phyloP scores from a whole-genome alignment of 1,139 yeast species.

The Kurtzmaniella natalensis region DNA sequence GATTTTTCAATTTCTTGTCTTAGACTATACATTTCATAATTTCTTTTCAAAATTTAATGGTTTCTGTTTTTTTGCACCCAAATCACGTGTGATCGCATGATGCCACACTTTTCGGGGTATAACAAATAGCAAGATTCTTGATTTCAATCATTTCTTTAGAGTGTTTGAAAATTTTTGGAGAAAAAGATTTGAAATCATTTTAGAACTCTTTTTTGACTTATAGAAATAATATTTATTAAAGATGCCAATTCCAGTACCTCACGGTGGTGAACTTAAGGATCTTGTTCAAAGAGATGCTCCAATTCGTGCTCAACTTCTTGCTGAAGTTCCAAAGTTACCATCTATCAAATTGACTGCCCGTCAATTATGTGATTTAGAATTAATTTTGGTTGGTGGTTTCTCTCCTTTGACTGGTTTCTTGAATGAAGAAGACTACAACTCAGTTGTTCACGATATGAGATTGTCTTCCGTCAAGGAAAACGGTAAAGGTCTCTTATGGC shows the following conservation, averaged over 20 bases:
- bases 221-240: too few relatives aligned
- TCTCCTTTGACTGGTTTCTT: conserved; percentile 89
- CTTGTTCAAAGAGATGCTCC: conserved; percentile 75
- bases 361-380: conserved; percentile 89
- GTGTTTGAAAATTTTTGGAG: background rate
- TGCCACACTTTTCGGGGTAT: conserved; percentile 6
- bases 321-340: conserved; percentile 48
- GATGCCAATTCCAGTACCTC: conserved; percentile 75
- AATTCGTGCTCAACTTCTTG: conserved; percentile 49
- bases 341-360: conserved; percentile 69
- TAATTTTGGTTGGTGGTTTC: conserved; percentile 90
- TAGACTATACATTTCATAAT: too few relatives aligned
- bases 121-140: conserved; percentile 1
- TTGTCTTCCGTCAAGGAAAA: conserved; percentile 45
- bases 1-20: too few relatives aligned
- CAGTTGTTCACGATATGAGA: conserved; percentile 76
- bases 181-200: background rate
- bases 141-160: too few relatives aligned
- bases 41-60: too few relatives aligned
- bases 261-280: conserved; percentile 88
- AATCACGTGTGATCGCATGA: conserved; percentile 19
- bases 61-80: conserved; percentile 6
- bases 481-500: conserved; percentile 73
- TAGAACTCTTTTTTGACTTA: background rate
- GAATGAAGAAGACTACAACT: conserved; percentile 71